Evolutionary conservation across 768 basidiomycete genomes (phyloP).

Genomic region (Hydnomerulius pinastri): DNA sequence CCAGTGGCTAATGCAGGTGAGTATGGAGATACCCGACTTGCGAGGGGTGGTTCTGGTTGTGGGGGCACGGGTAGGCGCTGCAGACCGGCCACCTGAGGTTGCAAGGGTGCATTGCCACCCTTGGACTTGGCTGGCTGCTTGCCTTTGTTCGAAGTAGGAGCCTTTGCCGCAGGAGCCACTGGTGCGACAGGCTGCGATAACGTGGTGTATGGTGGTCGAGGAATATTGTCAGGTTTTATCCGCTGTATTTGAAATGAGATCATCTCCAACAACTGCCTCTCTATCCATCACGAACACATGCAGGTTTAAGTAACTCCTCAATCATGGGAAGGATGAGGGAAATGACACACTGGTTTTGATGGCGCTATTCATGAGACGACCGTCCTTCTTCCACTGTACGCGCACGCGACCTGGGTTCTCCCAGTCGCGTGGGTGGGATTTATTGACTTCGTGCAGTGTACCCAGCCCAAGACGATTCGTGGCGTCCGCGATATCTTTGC

Average conservation of each 20-base stretch:
- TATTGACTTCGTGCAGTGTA: constrained; percentile 85
- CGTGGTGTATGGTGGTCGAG: constrained; percentile 61
- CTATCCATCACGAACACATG: constrained; percentile 37
- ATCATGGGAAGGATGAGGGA: neutral
- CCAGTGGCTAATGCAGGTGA: constrained; percentile 78
- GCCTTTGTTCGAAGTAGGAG: constrained; percentile 41
- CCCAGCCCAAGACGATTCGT: constrained; percentile 74
- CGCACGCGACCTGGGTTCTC: constrained; percentile 96
- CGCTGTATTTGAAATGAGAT: constrained; percentile 74
- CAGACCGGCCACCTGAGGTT: constrained; percentile 31
- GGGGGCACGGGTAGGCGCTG: constrained; percentile 72
- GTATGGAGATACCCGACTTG: constrained; percentile 75
- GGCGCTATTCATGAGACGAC: constrained; percentile 57
- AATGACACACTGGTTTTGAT: constrained; percentile 72
- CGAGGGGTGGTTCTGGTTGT: constrained; percentile 69
- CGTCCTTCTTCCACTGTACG: constrained; percentile 90
- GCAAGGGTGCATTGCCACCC: constrained; percentile 32
- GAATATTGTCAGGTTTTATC: constrained; percentile 68
- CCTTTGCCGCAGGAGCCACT: constrained; percentile 31
- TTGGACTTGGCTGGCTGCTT: constrained; percentile 55
- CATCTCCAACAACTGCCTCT: constrained; percentile 77
- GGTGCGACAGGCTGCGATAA: constrained; percentile 30
- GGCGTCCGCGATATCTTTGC: constrained; percentile 89
- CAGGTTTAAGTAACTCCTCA: neutral
- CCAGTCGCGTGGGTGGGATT: constrained; percentile 95